Evolutionary conservation across 2,329 filamentous ascomycete genomes (phyloP).

Genomic region (Sordariomycetes sp.): DNA sequence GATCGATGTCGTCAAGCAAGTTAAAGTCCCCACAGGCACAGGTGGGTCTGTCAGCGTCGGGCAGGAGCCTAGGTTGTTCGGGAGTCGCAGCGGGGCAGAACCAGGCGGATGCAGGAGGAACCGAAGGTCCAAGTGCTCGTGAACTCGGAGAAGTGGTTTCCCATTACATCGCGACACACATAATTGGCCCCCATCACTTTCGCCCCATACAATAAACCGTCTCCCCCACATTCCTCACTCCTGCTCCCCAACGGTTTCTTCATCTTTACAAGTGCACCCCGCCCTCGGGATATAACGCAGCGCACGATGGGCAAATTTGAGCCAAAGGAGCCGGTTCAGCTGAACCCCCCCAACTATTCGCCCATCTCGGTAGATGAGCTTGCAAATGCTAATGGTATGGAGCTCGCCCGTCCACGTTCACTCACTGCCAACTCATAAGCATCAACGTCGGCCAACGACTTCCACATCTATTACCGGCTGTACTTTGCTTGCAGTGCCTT

Average conservation of each 20-base stretch:
- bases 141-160: neutral
- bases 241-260: neutral
- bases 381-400: slow-evolving; percentile 65
- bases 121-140: neutral
- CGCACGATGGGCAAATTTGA: slow-evolving; percentile 54
- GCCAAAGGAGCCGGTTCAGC: slow-evolving; percentile 61
- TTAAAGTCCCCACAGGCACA: neutral
- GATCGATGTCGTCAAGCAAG: neutral
- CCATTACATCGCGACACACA: neutral
- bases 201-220: neutral
- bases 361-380: slow-evolving; percentile 71
- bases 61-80: neutral
- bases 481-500: neutral
- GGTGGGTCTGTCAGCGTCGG: neutral
- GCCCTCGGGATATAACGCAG: neutral
- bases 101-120: neutral
- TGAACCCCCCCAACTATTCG: slow-evolving; percentile 79
- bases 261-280: neutral
- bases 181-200: neutral
- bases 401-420: neutral
- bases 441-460: no score
- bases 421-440: neutral
- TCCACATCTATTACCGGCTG: no score
- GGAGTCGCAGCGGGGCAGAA: neutral
- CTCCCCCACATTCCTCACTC: neutral